Conservation (phyloP, 257 asterid species). For the Plantago ovata region DNA sequence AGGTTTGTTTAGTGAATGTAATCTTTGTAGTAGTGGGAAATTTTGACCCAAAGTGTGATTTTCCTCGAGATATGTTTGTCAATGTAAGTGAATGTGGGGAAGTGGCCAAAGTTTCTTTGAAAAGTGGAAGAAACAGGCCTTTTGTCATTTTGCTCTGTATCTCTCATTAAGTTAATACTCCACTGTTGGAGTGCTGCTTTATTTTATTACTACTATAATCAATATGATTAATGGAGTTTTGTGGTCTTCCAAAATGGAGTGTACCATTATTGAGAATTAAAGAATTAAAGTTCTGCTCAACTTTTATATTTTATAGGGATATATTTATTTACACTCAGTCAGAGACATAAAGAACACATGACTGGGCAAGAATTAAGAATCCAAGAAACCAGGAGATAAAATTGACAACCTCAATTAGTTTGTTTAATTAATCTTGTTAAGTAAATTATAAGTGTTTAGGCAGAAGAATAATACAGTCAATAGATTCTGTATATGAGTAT, state of each 20-base stretch:
- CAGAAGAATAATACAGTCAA: too few relatives aligned
- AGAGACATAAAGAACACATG: too few relatives aligned
- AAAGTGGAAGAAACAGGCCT: slow-evolving; percentile 45
- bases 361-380: too few relatives aligned
- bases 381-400: too few relatives aligned
- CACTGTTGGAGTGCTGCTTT: slow-evolving; percentile 21
- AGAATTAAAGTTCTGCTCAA: not conserved
- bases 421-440: too few relatives aligned
- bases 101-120: slow-evolving; percentile 44
- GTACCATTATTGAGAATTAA: not conserved
- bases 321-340: too few relatives aligned
- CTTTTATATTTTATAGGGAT: too few relatives aligned
- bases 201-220: slow-evolving; percentile 2
- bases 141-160: slow-evolving; percentile 34
- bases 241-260: slow-evolving; percentile 6
- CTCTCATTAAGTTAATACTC: slow-evolving; percentile 22
- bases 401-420: too few relatives aligned
- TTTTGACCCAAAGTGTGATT: slow-evolving; percentile 34
- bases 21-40: slow-evolving; percentile 29
- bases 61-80: slow-evolving; percentile 29
- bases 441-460: too few relatives aligned
- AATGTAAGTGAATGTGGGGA: slow-evolving; percentile 36
- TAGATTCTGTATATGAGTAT: slow-evolving; percentile 2
- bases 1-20: slow-evolving; percentile 42
- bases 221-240: slow-evolving; percentile 20